These are phyloP conservation scores for Xerocomellus dryophilus DNA, from an alignment of 768 basidiomycete species.

Conservation along the genomic window DNA sequence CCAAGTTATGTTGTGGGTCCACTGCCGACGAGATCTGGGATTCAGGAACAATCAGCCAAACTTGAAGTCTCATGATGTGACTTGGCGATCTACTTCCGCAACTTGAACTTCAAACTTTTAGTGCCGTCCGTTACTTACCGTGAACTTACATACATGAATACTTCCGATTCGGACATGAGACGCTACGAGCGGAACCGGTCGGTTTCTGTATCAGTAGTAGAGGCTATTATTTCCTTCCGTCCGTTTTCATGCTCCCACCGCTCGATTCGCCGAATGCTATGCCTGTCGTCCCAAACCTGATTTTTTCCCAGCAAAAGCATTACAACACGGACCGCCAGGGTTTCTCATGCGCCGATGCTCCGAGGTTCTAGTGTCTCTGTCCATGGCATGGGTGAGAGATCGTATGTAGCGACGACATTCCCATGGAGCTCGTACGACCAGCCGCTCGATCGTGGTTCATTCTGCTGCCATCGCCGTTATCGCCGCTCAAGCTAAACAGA, in stretches of 20 bases:
- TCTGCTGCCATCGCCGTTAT: too few species aligned
- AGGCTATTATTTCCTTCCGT: too few species aligned
- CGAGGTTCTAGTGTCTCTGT: too few species aligned
- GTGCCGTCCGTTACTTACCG: not conserved
- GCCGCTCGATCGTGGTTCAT: too few species aligned
- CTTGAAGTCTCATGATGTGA: not conserved
- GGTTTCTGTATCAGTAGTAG: too few species aligned
- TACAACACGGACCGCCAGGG: too few species aligned
- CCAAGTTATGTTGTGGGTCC: not conserved
- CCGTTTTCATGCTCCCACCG: not conserved
- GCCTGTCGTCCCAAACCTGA: not conserved
- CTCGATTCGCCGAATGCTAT: too few species aligned
- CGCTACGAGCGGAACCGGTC: not conserved
- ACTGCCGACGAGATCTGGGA: slow-evolving; percentile 10
- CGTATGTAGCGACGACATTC: too few species aligned
- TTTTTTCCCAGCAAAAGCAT: not conserved
- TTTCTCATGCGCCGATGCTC: too few species aligned
- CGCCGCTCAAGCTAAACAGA: not conserved
- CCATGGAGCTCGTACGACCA: too few species aligned
- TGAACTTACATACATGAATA: not conserved
- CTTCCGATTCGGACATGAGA: slow-evolving; percentile 9
- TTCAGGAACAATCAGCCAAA: slow-evolving; percentile 8
- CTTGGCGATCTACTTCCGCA: slow-evolving; percentile 22
- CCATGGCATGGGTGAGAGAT: too few species aligned
- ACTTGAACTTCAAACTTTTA: not conserved